phyloP scores from a whole-genome alignment of 768 basidiomycete genomes.

The Pulveroboletus sp. region DNA sequence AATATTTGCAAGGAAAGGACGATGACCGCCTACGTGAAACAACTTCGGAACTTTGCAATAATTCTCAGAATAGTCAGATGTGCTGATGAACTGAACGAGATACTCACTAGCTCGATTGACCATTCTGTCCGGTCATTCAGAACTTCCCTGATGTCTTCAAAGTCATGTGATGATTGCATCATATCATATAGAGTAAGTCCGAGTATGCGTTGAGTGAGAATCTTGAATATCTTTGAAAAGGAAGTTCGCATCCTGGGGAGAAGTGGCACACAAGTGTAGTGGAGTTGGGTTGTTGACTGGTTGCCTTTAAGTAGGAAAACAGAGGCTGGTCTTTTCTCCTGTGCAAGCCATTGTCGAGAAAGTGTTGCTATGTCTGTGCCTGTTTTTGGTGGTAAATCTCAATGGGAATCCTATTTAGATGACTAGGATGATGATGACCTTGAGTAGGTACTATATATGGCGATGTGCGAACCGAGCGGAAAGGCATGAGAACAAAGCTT shows the following conservation, averaged over 20 bases:
- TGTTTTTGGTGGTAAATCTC: no score
- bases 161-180: conserved; percentile 16
- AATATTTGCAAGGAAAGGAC: not conserved
- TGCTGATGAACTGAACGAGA: not conserved
- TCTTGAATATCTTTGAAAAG: not conserved
- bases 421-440: no score
- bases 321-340: not conserved
- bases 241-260: conserved; percentile 5
- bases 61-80: not conserved
- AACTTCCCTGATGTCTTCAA: conserved; percentile 16
- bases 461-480: no score
- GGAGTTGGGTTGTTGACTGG: not conserved
- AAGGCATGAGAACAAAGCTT: no score
- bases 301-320: not conserved
- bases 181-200: conserved; percentile 14
- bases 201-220: not conserved
- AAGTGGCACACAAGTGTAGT: not conserved
- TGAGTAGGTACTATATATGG: no score
- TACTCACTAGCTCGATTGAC: conserved; percentile 21
- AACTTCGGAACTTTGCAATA: conserved; percentile 4
- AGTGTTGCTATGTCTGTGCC: not conserved
- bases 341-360: not conserved
- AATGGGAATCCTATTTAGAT: no score
- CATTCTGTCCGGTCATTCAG: conserved; percentile 16
- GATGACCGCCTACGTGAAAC: conserved; percentile 4